Evolutionary conservation across 1,284 basidiomycete species (phyloP).

Genomic region (Pseudomicrostroma phylloplanum): DNA sequence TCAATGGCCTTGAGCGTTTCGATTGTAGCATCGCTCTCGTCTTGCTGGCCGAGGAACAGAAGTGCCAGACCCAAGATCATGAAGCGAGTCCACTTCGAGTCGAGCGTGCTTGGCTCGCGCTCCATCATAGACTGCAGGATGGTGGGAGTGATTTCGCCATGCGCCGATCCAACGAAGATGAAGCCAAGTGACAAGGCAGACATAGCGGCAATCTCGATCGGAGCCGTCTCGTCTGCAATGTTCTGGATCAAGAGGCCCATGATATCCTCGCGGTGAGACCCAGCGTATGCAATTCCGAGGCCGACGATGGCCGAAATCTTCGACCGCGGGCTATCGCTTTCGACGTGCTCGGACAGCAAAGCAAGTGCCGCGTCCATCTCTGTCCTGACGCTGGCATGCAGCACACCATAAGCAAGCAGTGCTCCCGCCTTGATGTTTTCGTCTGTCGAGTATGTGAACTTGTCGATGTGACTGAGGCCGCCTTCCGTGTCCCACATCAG

Average conservation of each 20-base stretch:
- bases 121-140: constrained; percentile 88
- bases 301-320: constrained; percentile 75
- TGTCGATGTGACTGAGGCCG: constrained; percentile 90
- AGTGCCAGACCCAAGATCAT: constrained; percentile 84
- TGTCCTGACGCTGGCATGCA: constrained; percentile 81
- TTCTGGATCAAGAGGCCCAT: constrained; percentile 41
- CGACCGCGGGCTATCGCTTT: constrained; percentile 75
- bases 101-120: constrained; percentile 41
- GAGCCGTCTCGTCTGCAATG: constrained; percentile 51
- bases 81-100: constrained; percentile 80
- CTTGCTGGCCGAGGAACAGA: constrained; percentile 66
- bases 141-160: constrained; percentile 83
- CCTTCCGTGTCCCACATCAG: constrained; percentile 94
- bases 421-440: constrained; percentile 96
- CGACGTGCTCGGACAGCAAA: constrained; percentile 82
- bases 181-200: constrained; percentile 86
- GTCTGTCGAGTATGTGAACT: constrained; percentile 92
- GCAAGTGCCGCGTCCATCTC: constrained; percentile 92
- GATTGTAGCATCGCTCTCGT: constrained; percentile 81
- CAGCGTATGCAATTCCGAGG: constrained; percentile 81
- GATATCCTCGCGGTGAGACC: constrained; percentile 82
- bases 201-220: constrained; percentile 84
- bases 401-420: constrained; percentile 85
- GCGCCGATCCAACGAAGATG: constrained; percentile 88
- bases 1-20: constrained; percentile 93